Conservation (phyloP, 805 yeast species). For the Candida michaelii region DNA sequence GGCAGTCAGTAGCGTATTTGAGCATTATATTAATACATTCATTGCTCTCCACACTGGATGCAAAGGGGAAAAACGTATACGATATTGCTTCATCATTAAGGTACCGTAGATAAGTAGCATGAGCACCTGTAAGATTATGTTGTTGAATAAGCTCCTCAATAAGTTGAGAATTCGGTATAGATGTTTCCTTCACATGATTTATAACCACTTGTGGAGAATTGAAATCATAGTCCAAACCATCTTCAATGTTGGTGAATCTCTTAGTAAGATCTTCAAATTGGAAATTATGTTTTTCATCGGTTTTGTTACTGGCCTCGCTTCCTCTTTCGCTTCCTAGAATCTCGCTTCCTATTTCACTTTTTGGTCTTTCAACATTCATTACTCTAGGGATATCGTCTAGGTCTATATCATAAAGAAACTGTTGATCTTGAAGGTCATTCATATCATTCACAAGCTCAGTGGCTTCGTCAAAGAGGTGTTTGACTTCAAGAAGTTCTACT, state of each 20-base stretch:
- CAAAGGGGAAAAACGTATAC: constrained; percentile 38
- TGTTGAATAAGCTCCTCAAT: constrained; percentile 25
- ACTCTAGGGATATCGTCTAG: background rate
- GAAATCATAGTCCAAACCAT: constrained; percentile 11
- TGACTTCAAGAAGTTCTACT: constrained; percentile 11
- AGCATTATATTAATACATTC: constrained; percentile 44
- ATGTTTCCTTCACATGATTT: constrained; percentile 3
- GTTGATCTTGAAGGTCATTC: constrained; percentile 21
- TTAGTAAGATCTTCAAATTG: constrained; percentile 21
- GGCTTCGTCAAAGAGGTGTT: constrained; percentile 34
- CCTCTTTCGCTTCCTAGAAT: constrained; percentile 12
- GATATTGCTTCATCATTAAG: constrained; percentile 31
- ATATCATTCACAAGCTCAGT: constrained; percentile 33
- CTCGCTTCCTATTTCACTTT: constrained; percentile 5
- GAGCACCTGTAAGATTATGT: constrained; percentile 27
- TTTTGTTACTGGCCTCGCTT: background rate
- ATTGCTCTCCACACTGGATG: constrained; percentile 33
- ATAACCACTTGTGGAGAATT: constrained; percentile 11
- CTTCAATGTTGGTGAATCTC: constrained; percentile 9
- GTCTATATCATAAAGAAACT: constrained; percentile 8
- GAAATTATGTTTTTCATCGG: constrained; percentile 20
- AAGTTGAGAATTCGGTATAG: constrained; percentile 23
- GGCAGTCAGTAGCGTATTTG: constrained; percentile 55
- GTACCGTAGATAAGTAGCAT: constrained; percentile 30
- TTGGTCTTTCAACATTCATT: background rate